Percentiles rank a stretch among this genome's conserved stretches.
These are phyloP conservation scores for Penicillium coffeae DNA, from an alignment of 495 filamentous ascomycete species.

Conservation along the genomic window DNA sequence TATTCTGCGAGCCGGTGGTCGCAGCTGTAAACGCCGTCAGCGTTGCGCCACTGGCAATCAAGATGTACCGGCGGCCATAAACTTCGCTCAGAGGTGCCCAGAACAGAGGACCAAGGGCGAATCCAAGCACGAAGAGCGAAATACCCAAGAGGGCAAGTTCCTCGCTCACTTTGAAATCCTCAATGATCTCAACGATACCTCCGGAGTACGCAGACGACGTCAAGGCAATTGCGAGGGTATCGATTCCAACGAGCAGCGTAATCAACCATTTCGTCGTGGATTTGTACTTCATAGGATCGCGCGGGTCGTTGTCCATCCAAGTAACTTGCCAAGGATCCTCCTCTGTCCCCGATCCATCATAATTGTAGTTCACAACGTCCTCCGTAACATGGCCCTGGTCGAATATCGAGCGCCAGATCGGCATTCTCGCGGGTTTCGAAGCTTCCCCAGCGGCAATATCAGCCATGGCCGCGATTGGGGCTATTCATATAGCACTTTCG, in stretches of 20 bases:
- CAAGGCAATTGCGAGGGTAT: slow-evolving; percentile 63
- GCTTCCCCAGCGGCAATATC: neutral
- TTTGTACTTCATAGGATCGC: slow-evolving; percentile 52
- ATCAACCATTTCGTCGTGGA: slow-evolving; percentile 51
- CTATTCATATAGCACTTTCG: neutral
- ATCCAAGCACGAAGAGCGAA: slow-evolving; percentile 15
- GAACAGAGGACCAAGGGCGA: slow-evolving; percentile 25
- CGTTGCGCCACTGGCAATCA: slow-evolving; percentile 45
- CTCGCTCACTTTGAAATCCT: slow-evolving; percentile 4
- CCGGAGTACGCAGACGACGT: slow-evolving; percentile 57
- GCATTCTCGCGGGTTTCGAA: neutral
- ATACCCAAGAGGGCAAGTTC: slow-evolving; percentile 10
- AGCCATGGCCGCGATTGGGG: neutral
- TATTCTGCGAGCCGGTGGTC: slow-evolving; percentile 51
- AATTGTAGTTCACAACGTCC: slow-evolving; percentile 46
- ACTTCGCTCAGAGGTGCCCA: slow-evolving; percentile 57
- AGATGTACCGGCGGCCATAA: slow-evolving; percentile 36
- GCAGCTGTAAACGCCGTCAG: slow-evolving; percentile 57
- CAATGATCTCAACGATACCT: slow-evolving; percentile 1
- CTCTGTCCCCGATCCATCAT: slow-evolving; percentile 56
- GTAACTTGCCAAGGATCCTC: slow-evolving; percentile 63
- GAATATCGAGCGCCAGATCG: slow-evolving; percentile 23
- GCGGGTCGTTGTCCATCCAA: slow-evolving; percentile 56
- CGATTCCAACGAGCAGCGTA: slow-evolving; percentile 53
- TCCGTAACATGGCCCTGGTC: slow-evolving; percentile 36